Base-by-base conservation (phyloP, 306 rosid species). In the Cucurbita moschata region DNA sequence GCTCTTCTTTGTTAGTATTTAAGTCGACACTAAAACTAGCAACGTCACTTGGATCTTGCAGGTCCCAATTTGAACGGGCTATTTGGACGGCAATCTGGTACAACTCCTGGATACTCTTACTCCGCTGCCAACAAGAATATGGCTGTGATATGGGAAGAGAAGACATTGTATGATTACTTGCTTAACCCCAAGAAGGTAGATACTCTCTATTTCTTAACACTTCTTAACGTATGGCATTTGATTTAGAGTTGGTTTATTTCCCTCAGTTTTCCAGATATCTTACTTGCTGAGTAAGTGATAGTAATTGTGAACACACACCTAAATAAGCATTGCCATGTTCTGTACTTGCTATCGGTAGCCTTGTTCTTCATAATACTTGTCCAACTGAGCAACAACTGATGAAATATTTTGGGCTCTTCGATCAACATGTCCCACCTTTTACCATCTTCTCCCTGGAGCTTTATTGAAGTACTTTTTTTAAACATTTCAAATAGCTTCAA, bases 51-150 rank as follows among this genome's bases (percentile, higher is more conserved):
- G 72, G 72, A 47, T 69, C 43, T 10, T 26, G 56, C 73, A 69
- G 73, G 73, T n/a, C 73, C 54, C 7, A 47, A 69, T 49, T 49
- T 69, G 57, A 69, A 69, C 49, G 73, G 73, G 42, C 14, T 69
- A 46, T 69, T 69, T 69, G 73, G 73, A 69, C 42, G 73, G 0
- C 58, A 69, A 8, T 69, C 73, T 23, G 73, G 73, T 30, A 69
- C 73, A 23, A 69, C 73, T 69, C 12, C 73, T 69, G 73, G 73
- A 69, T 69, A 69, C 23, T 69, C 73, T 11, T 69, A 69, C 16
- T 69, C 73, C 23, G 73, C 73, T 49, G 73, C 57, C 19, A 69
- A 69, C 73, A 69, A 69, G 73, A 69, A 69, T 49, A 69, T 23
- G 73, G 73, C 73, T 4, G 73, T 69, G 44, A 69, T 23, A 4